Percentiles rank a stretch among this genome's conserved stretches.
Evolutionary conservation across 352 stramenopile genomes (phyloP).

Genomic region (Globisporangium iwayamae): DNA sequence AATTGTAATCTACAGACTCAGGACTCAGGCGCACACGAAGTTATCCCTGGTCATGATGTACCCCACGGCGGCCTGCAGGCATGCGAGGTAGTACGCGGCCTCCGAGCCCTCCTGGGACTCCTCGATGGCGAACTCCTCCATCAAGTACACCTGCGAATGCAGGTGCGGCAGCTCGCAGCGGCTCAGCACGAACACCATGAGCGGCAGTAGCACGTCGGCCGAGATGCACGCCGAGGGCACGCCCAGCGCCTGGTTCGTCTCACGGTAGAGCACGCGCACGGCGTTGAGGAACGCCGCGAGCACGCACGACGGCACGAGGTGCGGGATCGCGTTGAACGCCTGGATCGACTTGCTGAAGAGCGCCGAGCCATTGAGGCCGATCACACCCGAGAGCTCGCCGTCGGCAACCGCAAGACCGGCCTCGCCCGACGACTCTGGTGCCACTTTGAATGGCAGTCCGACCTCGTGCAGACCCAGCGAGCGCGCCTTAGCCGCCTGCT

Average conservation of each 20-base stretch:
- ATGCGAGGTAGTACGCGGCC: constrained; percentile 80
- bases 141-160: constrained; percentile 72
- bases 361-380: constrained; percentile 12
- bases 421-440: constrained; percentile 14
- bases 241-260: constrained; percentile 43
- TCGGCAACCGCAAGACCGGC: constrained; percentile 2
- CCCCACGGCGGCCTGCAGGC: constrained; percentile 69
- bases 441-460: constrained; percentile 42
- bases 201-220: constrained; percentile 70
- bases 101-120: constrained; percentile 66
- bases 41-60: constrained; percentile 57
- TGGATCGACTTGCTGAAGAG: constrained; percentile 56
- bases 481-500: constrained; percentile 42
- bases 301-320: constrained; percentile 70
- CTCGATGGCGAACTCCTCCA: constrained; percentile 78
- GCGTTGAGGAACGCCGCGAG: constrained; percentile 55
- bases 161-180: constrained; percentile 64
- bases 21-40: constrained; percentile 10
- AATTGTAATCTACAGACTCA: constrained; percentile 4
- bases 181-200: constrained; percentile 74
- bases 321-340: constrained; percentile 65
- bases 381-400: constrained; percentile 3
- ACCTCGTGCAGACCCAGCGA: constrained; percentile 49
- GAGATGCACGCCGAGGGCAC: constrained; percentile 58
- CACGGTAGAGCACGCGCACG: constrained; percentile 65